phyloP scores from a whole-genome alignment of 768 basidiomycete genomes.

The Pleurotus cornucopiae region DNA sequence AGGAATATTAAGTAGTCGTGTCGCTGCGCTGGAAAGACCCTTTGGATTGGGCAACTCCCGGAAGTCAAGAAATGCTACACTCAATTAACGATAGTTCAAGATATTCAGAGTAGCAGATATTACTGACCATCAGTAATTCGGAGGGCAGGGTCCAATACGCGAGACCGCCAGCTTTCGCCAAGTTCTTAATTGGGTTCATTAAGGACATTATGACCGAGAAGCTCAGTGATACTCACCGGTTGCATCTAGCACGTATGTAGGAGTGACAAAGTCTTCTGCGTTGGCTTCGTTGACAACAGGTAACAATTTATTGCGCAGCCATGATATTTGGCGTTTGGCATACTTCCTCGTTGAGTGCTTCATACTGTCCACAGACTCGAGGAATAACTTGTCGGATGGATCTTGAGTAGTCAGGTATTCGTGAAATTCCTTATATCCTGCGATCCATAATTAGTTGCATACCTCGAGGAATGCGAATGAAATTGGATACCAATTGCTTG shows the following conservation, averaged over 20 bases:
- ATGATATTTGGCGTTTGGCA: constrained; percentile 85
- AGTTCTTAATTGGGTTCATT: constrained; percentile 31
- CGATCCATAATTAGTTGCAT: background rate
- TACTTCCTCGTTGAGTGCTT: constrained; percentile 88
- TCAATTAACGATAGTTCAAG: background rate
- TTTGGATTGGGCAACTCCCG: constrained; percentile 51
- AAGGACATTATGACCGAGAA: background rate
- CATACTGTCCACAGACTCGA: constrained; percentile 67
- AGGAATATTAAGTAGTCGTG: constrained; percentile 42
- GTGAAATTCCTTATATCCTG: constrained; percentile 93
- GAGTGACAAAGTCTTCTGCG: constrained; percentile 23
- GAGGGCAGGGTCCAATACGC: constrained; percentile 50
- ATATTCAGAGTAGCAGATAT: background rate
- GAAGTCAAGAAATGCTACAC: constrained; percentile 52
- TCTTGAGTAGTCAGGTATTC: constrained; percentile 49
- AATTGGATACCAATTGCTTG: constrained; percentile 78
- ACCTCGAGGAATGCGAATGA: background rate
- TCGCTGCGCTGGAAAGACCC: constrained; percentile 50
- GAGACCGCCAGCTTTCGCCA: constrained; percentile 52
- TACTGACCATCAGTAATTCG: constrained; percentile 43
- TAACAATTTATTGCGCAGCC: constrained; percentile 88
- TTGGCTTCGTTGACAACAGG: constrained; percentile 61
- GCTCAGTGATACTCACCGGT: constrained; percentile 38
- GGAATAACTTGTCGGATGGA: constrained; percentile 38
- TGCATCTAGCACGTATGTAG: constrained; percentile 62